Evolutionary conservation across 495 filamentous ascomycete species (phyloP).

Genomic region (Penicillium egyptiacum): DNA sequence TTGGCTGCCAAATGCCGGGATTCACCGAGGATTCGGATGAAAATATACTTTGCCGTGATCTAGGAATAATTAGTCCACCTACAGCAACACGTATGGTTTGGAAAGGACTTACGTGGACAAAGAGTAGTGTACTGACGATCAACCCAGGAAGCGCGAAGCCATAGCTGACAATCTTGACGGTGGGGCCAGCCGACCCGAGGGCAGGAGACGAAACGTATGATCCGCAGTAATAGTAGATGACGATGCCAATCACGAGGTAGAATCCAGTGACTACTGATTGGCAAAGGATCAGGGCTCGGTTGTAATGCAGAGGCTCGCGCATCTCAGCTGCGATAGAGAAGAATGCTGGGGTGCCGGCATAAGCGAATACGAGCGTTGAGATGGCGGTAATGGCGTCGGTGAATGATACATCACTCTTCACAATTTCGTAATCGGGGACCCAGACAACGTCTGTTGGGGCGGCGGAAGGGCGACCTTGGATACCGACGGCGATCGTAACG

Average conservation of each 20-base stretch:
- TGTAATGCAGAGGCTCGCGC: slow-evolving; percentile 63
- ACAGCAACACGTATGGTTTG: too few species aligned
- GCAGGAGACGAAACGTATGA: slow-evolving; percentile 65
- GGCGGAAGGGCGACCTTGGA: slow-evolving; percentile 44
- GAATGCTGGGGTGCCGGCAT: slow-evolving; percentile 60
- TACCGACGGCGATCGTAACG: slow-evolving; percentile 66
- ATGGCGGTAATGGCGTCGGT: slow-evolving; percentile 55
- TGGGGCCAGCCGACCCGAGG: slow-evolving; percentile 59
- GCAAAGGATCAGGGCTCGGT: slow-evolving; percentile 51
- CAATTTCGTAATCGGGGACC: slow-evolving; percentile 32
- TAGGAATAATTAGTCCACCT: not conserved
- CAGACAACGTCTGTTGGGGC: slow-evolving; percentile 34
- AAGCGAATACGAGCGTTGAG: slow-evolving; percentile 68
- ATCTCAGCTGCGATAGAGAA: slow-evolving; percentile 76
- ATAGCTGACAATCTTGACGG: slow-evolving; percentile 68
- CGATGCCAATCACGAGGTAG: slow-evolving; percentile 62
- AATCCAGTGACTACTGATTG: slow-evolving; percentile 53
- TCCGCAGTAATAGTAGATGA: slow-evolving; percentile 72
- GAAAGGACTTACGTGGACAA: slow-evolving; percentile 27
- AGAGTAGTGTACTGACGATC: slow-evolving; percentile 30
- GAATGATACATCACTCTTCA: not conserved
- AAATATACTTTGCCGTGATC: slow-evolving; percentile 57
- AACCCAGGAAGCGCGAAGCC: slow-evolving; percentile 67
- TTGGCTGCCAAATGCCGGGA: slow-evolving; percentile 57
- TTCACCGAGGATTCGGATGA: slow-evolving; percentile 53